Percentiles rank a stretch among this genome's conserved stretches.
Conservation (phyloP, 306 rosid genomes). For the Crotalaria pallida region DNA sequence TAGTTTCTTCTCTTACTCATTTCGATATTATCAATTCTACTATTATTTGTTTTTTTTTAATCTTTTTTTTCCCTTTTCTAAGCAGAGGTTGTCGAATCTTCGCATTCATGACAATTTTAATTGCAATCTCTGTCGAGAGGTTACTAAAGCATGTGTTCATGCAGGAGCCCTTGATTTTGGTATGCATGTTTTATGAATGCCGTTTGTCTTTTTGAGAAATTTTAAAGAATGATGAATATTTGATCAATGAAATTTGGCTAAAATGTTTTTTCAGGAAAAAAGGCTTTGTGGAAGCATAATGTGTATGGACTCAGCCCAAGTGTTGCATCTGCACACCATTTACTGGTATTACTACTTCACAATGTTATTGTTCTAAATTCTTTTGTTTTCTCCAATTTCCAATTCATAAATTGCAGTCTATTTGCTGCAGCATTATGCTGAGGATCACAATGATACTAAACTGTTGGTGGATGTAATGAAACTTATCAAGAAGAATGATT, state of each 20-base stretch:
- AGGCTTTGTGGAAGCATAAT: constrained; percentile 84
- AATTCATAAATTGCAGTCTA: constrained; percentile 18
- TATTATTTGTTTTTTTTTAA: background rate
- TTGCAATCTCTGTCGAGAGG: constrained; percentile 73
- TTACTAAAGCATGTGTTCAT: constrained; percentile 72
- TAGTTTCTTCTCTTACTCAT: constrained; percentile 29
- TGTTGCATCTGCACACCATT: constrained; percentile 69
- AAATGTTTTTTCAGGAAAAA: constrained; percentile 56
- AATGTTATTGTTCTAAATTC: constrained; percentile 3
- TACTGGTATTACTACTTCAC: constrained; percentile 55
- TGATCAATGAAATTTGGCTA: constrained; percentile 9
- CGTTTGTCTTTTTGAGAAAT: background rate
- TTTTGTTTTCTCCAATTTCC: constrained; percentile 13
- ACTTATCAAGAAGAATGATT: constrained; percentile 62
- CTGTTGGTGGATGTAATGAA: constrained; percentile 74
- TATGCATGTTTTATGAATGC: constrained; percentile 23
- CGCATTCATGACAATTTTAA: constrained; percentile 72
- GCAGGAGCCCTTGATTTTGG: constrained; percentile 77
- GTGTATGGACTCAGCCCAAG: constrained; percentile 71
- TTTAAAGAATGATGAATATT: background rate
- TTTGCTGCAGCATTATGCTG: constrained; percentile 55
- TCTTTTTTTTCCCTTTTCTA: constrained; percentile 11
- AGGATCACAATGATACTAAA: constrained; percentile 55
- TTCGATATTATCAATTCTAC: background rate
- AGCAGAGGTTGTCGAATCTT: constrained; percentile 88